Evolutionary conservation across 805 yeast species (phyloP).

Genomic region (Tetrapisispora arboricola): DNA sequence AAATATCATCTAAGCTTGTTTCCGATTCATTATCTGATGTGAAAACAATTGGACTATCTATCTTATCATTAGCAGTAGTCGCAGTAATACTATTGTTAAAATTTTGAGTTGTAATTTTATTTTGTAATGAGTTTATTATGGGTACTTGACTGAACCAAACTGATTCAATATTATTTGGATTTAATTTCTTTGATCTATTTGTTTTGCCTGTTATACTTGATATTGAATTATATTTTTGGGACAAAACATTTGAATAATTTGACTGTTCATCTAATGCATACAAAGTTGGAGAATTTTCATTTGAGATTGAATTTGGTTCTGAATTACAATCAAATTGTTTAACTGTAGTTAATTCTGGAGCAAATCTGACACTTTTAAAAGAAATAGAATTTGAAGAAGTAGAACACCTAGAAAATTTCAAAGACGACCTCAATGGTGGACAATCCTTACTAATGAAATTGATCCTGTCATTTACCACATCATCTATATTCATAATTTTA

Average conservation of each 20-base stretch:
- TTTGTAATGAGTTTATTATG: constrained; percentile 2
- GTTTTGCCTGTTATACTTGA: background rate
- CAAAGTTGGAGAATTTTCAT: constrained; percentile 35
- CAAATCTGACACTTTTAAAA: constrained; percentile 55
- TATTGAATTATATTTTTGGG: background rate
- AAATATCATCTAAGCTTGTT: constrained; percentile 10
- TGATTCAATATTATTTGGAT: constrained; percentile 4
- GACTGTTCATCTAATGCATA: constrained; percentile 8
- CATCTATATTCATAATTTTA: constrained; percentile 1
- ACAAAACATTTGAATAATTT: background rate
- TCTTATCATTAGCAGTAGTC: background rate
- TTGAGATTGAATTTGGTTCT: constrained; percentile 54
- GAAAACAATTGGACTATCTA: too few species aligned
- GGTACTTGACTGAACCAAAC: constrained; percentile 2
- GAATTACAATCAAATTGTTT: constrained; percentile 54
- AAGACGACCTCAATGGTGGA: constrained; percentile 18
- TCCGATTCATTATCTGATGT: constrained; percentile 17
- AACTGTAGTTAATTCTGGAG: constrained; percentile 47
- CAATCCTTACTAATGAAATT: background rate
- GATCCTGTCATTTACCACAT: background rate
- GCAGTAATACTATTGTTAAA: background rate
- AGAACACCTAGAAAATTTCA: constrained; percentile 13
- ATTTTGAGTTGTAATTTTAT: constrained; percentile 1
- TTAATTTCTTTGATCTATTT: background rate
- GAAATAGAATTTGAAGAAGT: constrained; percentile 10